phyloP scores from a whole-genome alignment of 495 filamentous ascomycete genomes.

The Aspergillus bertholletiae region DNA sequence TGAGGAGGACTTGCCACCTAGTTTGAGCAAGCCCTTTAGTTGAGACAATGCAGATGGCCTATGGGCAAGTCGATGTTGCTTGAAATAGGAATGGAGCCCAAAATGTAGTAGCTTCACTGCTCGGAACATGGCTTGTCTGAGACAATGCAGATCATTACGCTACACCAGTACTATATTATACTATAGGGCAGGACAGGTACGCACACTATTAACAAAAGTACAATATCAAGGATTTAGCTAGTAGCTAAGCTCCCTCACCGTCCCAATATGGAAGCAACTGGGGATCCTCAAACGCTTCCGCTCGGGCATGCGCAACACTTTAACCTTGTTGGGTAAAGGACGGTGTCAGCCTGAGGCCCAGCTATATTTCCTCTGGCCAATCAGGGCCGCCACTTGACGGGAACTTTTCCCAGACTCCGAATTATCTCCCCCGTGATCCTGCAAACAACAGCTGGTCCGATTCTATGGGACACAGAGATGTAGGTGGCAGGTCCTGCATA shows the following conservation, averaged over 20 bases:
- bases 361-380: background rate
- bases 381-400: background rate
- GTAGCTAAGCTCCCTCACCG: too few relatives aligned
- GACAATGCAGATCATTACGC: too few relatives aligned
- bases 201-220: too few relatives aligned
- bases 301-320: too few relatives aligned
- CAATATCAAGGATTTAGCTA: too few relatives aligned
- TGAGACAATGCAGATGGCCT: background rate
- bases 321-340: background rate
- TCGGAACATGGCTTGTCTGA: too few relatives aligned
- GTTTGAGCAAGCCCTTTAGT: constrained; percentile 15
- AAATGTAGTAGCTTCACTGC: too few relatives aligned
- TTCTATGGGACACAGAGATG: background rate
- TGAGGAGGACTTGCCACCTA: constrained; percentile 63
- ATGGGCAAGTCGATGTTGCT: background rate
- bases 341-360: background rate
- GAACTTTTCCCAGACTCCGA: background rate
- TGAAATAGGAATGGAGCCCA: too few relatives aligned
- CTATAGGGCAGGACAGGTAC: too few relatives aligned
- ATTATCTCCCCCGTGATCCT: background rate
- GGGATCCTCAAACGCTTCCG: too few relatives aligned
- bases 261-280: too few relatives aligned
- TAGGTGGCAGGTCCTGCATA: background rate
- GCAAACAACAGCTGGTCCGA: background rate
- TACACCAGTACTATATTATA: too few relatives aligned